Conservation (phyloP, 2,329 filamentous ascomycete species). For the Esteya vermicola region DNA sequence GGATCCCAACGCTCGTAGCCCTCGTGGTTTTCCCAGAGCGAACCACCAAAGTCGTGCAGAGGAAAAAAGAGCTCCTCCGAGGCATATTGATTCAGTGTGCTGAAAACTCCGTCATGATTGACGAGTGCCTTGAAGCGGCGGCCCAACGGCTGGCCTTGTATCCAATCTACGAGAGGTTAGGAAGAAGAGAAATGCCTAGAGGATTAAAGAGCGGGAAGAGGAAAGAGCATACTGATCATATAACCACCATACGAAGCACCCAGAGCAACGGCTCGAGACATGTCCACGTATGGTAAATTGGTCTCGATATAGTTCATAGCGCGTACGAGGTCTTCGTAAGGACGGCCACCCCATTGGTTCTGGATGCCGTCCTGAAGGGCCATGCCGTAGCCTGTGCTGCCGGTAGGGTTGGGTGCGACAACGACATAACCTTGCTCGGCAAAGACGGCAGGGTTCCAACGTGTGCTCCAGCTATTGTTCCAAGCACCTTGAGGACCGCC, state of each 20-base stretch:
- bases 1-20: slow-evolving; percentile 60
- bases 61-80: slow-evolving; percentile 60
- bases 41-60: slow-evolving; percentile 51
- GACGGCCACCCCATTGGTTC: slow-evolving; percentile 70
- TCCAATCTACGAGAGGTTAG: slow-evolving; percentile 46
- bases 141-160: slow-evolving; percentile 73
- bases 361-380: slow-evolving; percentile 62
- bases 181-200: background rate
- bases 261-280: slow-evolving; percentile 52
- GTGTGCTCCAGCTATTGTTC: slow-evolving; percentile 61
- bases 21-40: slow-evolving; percentile 45
- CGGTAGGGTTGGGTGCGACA: slow-evolving; percentile 70
- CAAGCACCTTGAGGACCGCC: slow-evolving; percentile 71
- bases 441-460: slow-evolving; percentile 79
- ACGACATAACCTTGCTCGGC: slow-evolving; percentile 81
- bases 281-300: slow-evolving; percentile 55
- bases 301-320: slow-evolving; percentile 61
- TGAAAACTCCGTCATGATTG: slow-evolving; percentile 78
- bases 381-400: slow-evolving; percentile 72
- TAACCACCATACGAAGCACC: slow-evolving; percentile 65
- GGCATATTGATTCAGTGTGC: slow-evolving; percentile 48
- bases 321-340: slow-evolving; percentile 69
- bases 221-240: slow-evolving; percentile 48
- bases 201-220: background rate
- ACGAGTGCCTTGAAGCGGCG: slow-evolving; percentile 79